Conservation (phyloP, 192 early-diverging fungal genomes). For the Linnemannia exigua region DNA sequence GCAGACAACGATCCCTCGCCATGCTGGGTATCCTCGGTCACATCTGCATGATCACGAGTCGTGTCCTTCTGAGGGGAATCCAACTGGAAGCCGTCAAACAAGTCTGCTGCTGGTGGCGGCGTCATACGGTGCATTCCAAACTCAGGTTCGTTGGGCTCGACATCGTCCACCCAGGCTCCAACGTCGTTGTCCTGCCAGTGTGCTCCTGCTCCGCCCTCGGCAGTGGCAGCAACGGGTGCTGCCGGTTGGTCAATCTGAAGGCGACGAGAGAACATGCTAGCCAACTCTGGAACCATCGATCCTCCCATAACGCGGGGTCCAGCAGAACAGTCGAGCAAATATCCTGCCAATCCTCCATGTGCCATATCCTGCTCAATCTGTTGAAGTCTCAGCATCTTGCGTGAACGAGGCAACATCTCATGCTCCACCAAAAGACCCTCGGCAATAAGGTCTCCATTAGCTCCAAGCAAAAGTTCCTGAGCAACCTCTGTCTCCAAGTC, state of each 20-base stretch:
- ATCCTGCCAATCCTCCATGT: conserved; percentile 50
- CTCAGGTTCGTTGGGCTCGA: conserved; percentile 23
- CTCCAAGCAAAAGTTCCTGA: conserved; percentile 35
- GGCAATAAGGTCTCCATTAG: conserved; percentile 61
- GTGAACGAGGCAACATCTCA: conserved; percentile 52
- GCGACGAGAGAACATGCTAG: conserved; percentile 52
- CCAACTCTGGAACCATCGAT: conserved; percentile 49
- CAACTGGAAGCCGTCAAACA: conserved; percentile 39
- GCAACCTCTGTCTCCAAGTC: conserved; percentile 80
- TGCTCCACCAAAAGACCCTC: conserved; percentile 50
- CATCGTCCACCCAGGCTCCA: conserved; percentile 40
- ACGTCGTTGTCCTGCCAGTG: conserved; percentile 59
- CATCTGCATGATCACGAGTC: conserved; percentile 19
- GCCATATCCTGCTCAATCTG: conserved; percentile 52
- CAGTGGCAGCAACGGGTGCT: background rate
- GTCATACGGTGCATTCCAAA: conserved; percentile 16
- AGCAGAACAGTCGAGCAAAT: conserved; percentile 41
- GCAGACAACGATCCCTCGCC: background rate
- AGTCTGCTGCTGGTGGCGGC: conserved; percentile 28
- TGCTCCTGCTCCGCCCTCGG: conserved; percentile 13
- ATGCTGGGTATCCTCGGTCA: background rate
- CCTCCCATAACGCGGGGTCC: conserved; percentile 47
- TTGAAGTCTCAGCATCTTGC: conserved; percentile 50
- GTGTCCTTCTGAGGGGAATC: conserved; percentile 58
- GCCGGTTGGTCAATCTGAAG: conserved; percentile 42